Evolutionary conservation across 768 basidiomycete species (phyloP), one percentile per base, ranked within the genome.

Genomic region (Termitomyces sp.): DNA sequence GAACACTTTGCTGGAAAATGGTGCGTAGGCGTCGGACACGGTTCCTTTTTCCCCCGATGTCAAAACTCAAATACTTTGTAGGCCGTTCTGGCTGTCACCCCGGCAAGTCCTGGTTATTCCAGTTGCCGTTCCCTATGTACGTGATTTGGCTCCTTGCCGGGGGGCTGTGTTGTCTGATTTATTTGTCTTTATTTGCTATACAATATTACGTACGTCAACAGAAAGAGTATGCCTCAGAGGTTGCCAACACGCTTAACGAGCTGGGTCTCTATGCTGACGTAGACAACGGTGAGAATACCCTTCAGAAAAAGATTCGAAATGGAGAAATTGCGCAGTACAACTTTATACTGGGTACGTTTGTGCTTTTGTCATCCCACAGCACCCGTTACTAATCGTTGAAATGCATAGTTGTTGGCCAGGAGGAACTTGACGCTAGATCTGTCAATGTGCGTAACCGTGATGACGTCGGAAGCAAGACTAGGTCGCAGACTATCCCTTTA

Each of bases 11-110:
- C 87, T 45, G 97, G 97, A 12, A 98, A 98, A 77, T 99, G 97
- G 96, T 92, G 64, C 36, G 84, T 75, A 10, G 12, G 32, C 42
- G 24, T 26, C 49, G 33, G 18, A 50, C 28, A 20, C 47, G 53
- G 49, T n/a, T 53, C 63, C 52, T 24, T 16, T 4, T 32, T 53
- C 30, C 28, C 18, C 50, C 38, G 36, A 33, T 44, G 33, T 49
- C 18, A 42, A 53, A 32, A 28, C 54, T 53, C 35, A 9, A 38
- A 51, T 6, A 24, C 12, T 38, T 49, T 61, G 42, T 38, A 93
- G 92, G 93, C 97, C 97, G 3, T 97, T 98, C 81, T 99, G 97
- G 97, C 66, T 98, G 51, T 94, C 92, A 0, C 97, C 97, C n/a
- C 83, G 97, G 36, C 97, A 98, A 74, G 87, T 96, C 30, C 75